Evolutionary conservation across 345 rosid genomes (phyloP).

Genomic region (Clarkia xantiana): DNA sequence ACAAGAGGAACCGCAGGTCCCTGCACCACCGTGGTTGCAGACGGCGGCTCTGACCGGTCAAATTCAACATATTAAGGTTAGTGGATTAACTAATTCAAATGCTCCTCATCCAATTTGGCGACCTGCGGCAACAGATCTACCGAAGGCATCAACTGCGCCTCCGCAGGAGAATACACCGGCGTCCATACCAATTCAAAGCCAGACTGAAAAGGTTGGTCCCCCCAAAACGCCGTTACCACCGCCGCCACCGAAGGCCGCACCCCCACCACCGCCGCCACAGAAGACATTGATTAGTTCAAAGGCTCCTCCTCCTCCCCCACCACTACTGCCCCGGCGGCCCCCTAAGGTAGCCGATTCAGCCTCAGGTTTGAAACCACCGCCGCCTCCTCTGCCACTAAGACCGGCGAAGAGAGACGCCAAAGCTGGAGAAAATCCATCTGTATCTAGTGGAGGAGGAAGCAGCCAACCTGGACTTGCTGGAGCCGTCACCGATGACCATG

Average conservation of each 20-base stretch:
- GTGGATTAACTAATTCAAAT: no score
- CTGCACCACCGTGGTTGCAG: no score
- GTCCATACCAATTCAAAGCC: background rate
- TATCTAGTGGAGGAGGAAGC: constrained; percentile 9
- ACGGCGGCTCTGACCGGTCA: no score
- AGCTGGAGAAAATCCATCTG: constrained; percentile 21
- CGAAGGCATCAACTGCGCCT: no score
- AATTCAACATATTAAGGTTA: no score
- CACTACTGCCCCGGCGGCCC: background rate
- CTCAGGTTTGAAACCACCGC: constrained; percentile 27
- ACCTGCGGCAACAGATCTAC: no score
- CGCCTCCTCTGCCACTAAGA: constrained; percentile 24
- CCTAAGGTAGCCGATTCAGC: background rate
- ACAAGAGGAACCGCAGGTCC: no score
- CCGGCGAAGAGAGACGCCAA: constrained; percentile 6
- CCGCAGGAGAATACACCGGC: background rate
- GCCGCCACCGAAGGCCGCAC: constrained; percentile 8
- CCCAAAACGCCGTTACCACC: background rate
- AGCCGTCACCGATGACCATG: constrained; percentile 18
- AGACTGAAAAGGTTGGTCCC: background rate
- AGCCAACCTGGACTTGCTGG: no score
- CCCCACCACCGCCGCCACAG: constrained; percentile 9
- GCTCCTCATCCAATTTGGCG: no score
- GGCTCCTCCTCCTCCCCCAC: constrained; percentile 17
- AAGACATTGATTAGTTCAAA: background rate